Base-by-base conservation (phyloP, 176 grass and related monocot genomes). In the Zoysia pacifica region DNA sequence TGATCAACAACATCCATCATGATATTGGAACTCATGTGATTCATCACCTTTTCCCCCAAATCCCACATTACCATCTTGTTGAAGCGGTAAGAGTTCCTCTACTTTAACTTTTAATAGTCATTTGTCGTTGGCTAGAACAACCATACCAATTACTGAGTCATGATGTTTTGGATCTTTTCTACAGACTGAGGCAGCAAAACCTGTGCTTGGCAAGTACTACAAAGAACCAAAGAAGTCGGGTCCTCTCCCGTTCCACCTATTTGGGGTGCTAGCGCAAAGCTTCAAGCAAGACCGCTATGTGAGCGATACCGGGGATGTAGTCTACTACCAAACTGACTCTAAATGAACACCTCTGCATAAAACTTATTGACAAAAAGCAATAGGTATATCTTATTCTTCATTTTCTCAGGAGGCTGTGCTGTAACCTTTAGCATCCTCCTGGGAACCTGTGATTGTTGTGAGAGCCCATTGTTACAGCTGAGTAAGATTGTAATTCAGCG, bases 11-110 rank as follows among this genome's bases (percentile, higher is more conserved):
- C 19, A 92, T 97, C 65, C 94, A 97, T 81, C 94, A 97, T 52
- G 87, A 97, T 78, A 97, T 97, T 59, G 94, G 89, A 62, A 97
- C 94, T 46, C 94, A 97, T 81, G 91, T 97, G 77, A 85, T 97
- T 48, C 94, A 97, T 58, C 94, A 97, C 47, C 94, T 97, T 61
- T 97, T 97, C 78, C 94, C 94, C 9, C 91, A 97, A 40, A 97
- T 97, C 50, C 94, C 94, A 5, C 94, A 97, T 45, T 97, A 97
- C 84, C 85, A 97, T 77, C 75, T 97, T 9, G 65, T 83, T 10
- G 89, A 97, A 69, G 94, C 94, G 10, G 94, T 97, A 84, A 93
- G 91, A 20, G 28, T 28, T 28, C 28, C 28, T 28, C 28, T 28
- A 28, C 28, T 28, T 28, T 18, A 2, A 3, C 6, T n/a, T 4